A percentile compares a stretch with the other conserved stretches of the same genome.
phyloP scores from a whole-genome alignment of 2,329 filamentous ascomycete species.

The Xylariaceae sp. region DNA sequence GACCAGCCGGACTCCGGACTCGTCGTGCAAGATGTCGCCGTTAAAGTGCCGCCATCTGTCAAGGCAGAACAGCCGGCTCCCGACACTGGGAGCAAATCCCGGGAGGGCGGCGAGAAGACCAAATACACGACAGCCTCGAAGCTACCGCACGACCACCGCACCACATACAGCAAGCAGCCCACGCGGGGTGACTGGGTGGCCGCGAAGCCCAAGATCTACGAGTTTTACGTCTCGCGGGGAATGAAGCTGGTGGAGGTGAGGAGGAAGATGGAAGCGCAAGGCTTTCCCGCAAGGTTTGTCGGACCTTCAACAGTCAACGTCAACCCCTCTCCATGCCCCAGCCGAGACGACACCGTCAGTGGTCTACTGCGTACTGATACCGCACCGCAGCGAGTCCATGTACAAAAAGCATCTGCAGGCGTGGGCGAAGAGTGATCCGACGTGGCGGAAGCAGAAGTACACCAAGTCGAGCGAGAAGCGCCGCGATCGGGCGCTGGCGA shows the following conservation, averaged over 20 bases:
- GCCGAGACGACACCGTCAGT: too few species aligned
- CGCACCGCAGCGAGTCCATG: slow-evolving; percentile 1
- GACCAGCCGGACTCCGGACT: too few species aligned
- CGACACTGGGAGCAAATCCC: too few species aligned
- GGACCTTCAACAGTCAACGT: not conserved
- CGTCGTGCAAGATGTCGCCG: too few species aligned
- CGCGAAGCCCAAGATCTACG: slow-evolving; percentile 1
- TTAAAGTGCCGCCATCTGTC: too few species aligned
- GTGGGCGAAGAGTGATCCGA: slow-evolving; percentile 1
- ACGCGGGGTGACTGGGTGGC: slow-evolving; percentile 1
- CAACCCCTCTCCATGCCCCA: not conserved
- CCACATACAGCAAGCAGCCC: slow-evolving; percentile 1
- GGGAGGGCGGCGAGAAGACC: not conserved
- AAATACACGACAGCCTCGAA: not conserved
- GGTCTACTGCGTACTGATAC: not conserved
- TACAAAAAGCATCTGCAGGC: slow-evolving; percentile 3
- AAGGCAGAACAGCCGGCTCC: too few species aligned
- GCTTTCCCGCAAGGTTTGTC: slow-evolving; percentile 2
- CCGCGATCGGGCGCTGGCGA: not conserved
- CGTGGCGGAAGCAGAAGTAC: slow-evolving; percentile 3
- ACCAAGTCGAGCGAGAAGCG: slow-evolving; percentile 2
- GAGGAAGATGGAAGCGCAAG: slow-evolving; percentile 1
- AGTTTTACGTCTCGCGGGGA: slow-evolving; percentile 1
- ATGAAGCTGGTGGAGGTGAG: slow-evolving; percentile 1
- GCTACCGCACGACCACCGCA: not conserved